Evolutionary conservation across 176 grass and related monocot species (phyloP).

Genomic region (Avena insularis): DNA sequence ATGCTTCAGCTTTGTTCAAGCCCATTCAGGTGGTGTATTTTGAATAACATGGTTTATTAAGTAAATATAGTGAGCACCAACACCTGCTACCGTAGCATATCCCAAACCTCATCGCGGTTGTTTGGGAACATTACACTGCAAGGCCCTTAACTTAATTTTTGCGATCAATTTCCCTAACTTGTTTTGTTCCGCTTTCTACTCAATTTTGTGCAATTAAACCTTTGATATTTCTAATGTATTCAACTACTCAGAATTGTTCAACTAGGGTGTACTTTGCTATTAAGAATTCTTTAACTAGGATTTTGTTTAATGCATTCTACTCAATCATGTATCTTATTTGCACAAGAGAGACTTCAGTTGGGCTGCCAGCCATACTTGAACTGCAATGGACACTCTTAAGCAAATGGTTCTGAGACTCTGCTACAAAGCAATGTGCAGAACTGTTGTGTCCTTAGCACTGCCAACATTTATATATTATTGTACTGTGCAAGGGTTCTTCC

Average conservation of each 20-base stretch:
- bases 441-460: background rate
- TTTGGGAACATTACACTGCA: slow-evolving; percentile 20
- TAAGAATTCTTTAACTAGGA: background rate
- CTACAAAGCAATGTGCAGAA: background rate
- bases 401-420: background rate
- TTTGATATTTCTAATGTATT: background rate
- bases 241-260: background rate
- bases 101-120: background rate
- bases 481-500: background rate
- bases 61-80: slow-evolving; percentile 22
- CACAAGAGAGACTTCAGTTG: slow-evolving; percentile 6
- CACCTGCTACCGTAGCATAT: background rate
- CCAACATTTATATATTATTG: slow-evolving; percentile 17
- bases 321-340: slow-evolving; percentile 27
- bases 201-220: slow-evolving; percentile 20
- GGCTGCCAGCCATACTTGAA: slow-evolving; percentile 24
- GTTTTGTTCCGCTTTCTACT: slow-evolving; percentile 1
- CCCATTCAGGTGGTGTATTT: slow-evolving; percentile 72
- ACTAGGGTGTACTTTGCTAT: background rate
- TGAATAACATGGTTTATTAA: slow-evolving; percentile 31
- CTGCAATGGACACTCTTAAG: background rate
- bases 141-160: background rate
- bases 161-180: background rate
- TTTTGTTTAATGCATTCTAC: background rate
- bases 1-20: slow-evolving; percentile 80